These are phyloP conservation scores for Panus rudis DNA, from an alignment of 768 basidiomycete species.

Conservation along the genomic window DNA sequence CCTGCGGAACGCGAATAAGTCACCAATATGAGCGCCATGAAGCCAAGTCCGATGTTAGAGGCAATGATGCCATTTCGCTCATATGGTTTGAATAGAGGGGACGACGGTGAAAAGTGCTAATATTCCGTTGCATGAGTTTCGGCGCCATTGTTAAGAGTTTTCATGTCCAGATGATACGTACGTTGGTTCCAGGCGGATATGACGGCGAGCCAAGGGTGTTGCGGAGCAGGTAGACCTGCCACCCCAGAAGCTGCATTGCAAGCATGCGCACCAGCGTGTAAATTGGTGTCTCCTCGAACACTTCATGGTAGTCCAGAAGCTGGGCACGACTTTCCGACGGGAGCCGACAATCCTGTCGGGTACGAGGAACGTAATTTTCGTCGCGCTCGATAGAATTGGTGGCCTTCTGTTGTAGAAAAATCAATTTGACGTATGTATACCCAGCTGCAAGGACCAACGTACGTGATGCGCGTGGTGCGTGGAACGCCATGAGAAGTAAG, in stretches of 20 bases:
- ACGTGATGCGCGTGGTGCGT: constrained; percentile 26
- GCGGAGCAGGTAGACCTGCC: constrained; percentile 40
- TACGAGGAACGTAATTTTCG: constrained; percentile 32
- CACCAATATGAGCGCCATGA: constrained; percentile 28
- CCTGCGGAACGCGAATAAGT: constrained; percentile 35
- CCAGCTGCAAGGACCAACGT: constrained; percentile 1
- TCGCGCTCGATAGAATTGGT: constrained; percentile 17
- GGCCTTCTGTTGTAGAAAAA: constrained; percentile 11
- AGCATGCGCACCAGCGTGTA: constrained; percentile 44
- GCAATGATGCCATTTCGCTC: constrained; percentile 39
- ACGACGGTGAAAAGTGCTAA: constrained; percentile 36
- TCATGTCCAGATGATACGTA: constrained; percentile 12
- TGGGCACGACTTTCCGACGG: constrained; percentile 34
- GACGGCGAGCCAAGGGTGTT: constrained; percentile 30
- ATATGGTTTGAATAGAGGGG: constrained; percentile 43
- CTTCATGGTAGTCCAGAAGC: constrained; percentile 39
- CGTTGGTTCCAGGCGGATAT: constrained; percentile 42
- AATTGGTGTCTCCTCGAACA: constrained; percentile 49
- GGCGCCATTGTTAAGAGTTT: too few relatives aligned
- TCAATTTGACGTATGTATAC: not conserved
- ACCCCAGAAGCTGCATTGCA: constrained; percentile 45
- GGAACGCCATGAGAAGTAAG: constrained; percentile 24
- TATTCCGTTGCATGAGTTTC: not conserved
- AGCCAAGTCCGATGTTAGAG: constrained; percentile 40
- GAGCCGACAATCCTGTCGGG: constrained; percentile 33